Evolutionary conservation across 2,329 filamentous ascomycete species (phyloP).

Genomic region (Fusarium ramigenum): DNA sequence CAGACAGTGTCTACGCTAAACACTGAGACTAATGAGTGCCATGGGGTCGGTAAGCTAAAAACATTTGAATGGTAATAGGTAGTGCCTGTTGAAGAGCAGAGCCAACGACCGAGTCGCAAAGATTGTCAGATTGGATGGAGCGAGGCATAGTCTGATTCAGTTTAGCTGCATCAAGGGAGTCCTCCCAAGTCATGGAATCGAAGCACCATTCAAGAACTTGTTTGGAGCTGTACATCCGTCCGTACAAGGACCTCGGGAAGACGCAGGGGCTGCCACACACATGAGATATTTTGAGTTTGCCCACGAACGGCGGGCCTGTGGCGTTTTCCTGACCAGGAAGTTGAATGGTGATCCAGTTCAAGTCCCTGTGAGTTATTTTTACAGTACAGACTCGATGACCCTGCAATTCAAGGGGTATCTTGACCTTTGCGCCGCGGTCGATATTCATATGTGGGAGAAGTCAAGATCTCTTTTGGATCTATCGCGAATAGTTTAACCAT

Average conservation of each 20-base stretch:
- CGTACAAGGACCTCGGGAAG: conserved; percentile 20
- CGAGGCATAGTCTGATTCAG: conserved; percentile 29
- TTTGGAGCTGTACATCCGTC: background rate
- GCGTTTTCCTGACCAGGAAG: conserved; percentile 31
- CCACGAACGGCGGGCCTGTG: conserved; percentile 39
- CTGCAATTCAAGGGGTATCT: background rate
- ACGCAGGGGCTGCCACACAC: conserved; percentile 38
- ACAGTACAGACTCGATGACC: conserved; percentile 15
- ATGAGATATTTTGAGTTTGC: conserved; percentile 25
- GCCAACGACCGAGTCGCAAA: background rate
- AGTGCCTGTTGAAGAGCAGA: background rate
- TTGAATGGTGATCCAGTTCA: conserved; percentile 13
- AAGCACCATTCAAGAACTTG: conserved; percentile 11
- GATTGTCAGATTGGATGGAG: conserved; percentile 4
- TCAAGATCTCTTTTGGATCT: background rate
- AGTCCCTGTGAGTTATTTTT: conserved; percentile 33
- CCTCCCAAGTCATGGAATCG: conserved; percentile 33
- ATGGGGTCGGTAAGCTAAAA: conserved; percentile 20
- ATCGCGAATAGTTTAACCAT: background rate
- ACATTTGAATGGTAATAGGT: background rate
- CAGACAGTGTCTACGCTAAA: background rate
- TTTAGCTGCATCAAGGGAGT: conserved; percentile 11
- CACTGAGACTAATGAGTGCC: conserved; percentile 6
- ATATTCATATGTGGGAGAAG: background rate
- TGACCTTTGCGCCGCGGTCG: conserved; percentile 10